These are phyloP conservation scores for Erysimum cheiranthoides DNA, from an alignment of 345 rosid species.

Conservation along the genomic window DNA sequence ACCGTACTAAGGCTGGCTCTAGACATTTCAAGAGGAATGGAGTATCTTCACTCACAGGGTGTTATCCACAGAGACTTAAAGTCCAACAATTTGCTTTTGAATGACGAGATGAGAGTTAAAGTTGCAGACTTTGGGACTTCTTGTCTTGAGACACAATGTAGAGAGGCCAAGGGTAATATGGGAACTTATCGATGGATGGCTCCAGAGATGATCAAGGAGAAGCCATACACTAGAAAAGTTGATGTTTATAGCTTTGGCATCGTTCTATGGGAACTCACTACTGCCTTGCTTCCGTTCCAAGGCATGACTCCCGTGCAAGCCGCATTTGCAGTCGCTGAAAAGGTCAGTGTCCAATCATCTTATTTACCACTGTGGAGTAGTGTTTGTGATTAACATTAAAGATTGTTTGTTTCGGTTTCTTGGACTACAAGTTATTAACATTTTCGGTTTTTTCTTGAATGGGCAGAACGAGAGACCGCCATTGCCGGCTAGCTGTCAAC, in stretches of 20 bases:
- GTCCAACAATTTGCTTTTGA: constrained; percentile 88
- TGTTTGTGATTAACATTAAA: not conserved
- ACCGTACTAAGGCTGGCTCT: constrained; percentile 87
- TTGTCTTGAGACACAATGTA: constrained; percentile 92
- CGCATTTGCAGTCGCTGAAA: constrained; percentile 97
- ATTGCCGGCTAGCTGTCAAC: constrained; percentile 88
- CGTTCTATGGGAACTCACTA: constrained; percentile 97
- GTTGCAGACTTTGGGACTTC: constrained; percentile 99
- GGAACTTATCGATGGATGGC: constrained; percentile 99
- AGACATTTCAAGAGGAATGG: constrained; percentile 99
- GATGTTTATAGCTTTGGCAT: constrained; percentile 98
- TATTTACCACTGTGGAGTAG: not conserved
- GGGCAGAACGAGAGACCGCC: constrained; percentile 91
- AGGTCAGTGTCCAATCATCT: constrained; percentile 54
- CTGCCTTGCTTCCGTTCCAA: constrained; percentile 97
- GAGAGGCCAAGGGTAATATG: constrained; percentile 86
- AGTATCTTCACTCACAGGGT: constrained; percentile 98
- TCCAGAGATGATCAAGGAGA: constrained; percentile 98
- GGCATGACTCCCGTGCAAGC: constrained; percentile 99
- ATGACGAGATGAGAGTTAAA: constrained; percentile 95
- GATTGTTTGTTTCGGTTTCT: not conserved
- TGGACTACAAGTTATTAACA: constrained; percentile 2
- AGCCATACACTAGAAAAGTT: constrained; percentile 86
- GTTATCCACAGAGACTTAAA: constrained; percentile 98
- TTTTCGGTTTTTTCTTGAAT: not conserved